Conservation (phyloP, 179 eudicot genomes). For the Pouteria campechiana region DNA sequence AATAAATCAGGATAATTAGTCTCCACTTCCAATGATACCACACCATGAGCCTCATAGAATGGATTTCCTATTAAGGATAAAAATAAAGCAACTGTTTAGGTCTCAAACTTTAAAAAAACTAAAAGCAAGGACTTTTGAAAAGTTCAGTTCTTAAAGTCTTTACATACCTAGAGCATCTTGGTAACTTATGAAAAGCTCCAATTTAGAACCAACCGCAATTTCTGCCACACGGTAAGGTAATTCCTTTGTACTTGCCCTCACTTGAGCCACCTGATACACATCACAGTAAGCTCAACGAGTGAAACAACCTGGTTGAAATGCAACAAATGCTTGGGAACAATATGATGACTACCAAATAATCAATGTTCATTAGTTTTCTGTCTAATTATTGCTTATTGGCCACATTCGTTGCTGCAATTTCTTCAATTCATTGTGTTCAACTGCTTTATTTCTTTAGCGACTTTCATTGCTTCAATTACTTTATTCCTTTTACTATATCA, state of each 20-base stretch:
- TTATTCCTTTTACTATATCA: no score
- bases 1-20: conserved; percentile 59
- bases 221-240: conserved; percentile 22
- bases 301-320: no score
- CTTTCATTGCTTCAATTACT: no score
- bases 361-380: no score
- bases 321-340: no score
- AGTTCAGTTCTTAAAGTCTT: neutral
- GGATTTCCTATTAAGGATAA: conserved; percentile 44
- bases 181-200: conserved; percentile 43
- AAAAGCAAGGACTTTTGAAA: neutral
- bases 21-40: conserved; percentile 35
- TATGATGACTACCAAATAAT: no score
- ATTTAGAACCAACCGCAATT: conserved; percentile 62
- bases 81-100: no score
- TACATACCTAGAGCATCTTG: conserved; percentile 50
- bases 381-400: no score
- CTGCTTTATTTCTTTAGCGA: no score
- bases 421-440: no score
- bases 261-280: conserved; percentile 68
- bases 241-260: conserved; percentile 36
- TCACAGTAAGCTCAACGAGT: no score
- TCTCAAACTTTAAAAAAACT: neutral
- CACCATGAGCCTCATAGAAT: conserved; percentile 60
- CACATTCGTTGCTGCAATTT: no score